Evolutionary conservation across 345 rosid species (phyloP).

Genomic region (Clarkia xantiana): DNA sequence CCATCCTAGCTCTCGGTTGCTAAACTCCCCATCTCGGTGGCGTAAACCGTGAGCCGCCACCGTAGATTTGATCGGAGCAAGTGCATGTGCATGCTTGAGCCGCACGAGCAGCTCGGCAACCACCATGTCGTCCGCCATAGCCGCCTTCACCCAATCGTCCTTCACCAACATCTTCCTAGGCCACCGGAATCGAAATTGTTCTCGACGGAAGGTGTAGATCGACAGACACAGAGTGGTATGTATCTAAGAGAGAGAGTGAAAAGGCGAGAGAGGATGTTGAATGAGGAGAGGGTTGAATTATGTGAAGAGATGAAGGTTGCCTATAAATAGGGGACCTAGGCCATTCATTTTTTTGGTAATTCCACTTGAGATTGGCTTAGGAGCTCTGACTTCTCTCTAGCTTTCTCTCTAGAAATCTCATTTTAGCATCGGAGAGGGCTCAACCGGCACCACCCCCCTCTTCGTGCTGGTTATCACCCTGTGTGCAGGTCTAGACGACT

Average conservation of each 20-base stretch:
- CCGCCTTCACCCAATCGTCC: constrained; percentile 28
- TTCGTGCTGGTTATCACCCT: too few relatives aligned
- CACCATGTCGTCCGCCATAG: constrained; percentile 23
- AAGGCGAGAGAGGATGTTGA: background rate
- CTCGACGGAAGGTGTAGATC: constrained; percentile 6
- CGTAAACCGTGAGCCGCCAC: constrained; percentile 10
- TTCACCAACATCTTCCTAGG: constrained; percentile 15
- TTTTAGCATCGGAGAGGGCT: too few relatives aligned
- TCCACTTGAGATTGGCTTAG: too few relatives aligned
- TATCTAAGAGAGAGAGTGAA: constrained; percentile 5
- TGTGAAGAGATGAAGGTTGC: too few relatives aligned
- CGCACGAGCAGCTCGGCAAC: constrained; percentile 29
- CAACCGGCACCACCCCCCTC: too few relatives aligned
- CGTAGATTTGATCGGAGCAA: constrained; percentile 11
- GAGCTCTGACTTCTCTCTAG: too few relatives aligned
- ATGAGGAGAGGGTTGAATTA: background rate
- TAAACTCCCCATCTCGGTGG: constrained; percentile 44
- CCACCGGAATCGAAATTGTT: background rate
- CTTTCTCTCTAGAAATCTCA: too few relatives aligned
- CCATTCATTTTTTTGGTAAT: too few relatives aligned
- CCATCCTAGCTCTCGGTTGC: constrained; percentile 37
- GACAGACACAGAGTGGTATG: constrained; percentile 9
- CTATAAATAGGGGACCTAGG: too few relatives aligned
- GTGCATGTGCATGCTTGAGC: constrained; percentile 17
- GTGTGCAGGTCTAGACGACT: too few relatives aligned